A percentile compares a stretch with the other conserved stretches of the same genome.
Conservation (phyloP, 306 rosid species). For the Sicyos edulis region DNA sequence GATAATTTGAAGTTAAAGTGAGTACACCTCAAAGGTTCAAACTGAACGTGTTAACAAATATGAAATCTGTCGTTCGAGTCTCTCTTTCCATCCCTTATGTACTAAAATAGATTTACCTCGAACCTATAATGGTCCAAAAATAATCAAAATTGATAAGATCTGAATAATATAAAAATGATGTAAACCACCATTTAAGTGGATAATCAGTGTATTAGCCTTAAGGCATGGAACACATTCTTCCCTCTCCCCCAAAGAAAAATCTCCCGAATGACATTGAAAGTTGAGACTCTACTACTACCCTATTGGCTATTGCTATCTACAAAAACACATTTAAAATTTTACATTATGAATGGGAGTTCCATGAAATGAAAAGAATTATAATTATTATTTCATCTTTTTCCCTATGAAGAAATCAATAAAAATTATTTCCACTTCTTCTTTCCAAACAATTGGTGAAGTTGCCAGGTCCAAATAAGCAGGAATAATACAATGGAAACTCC, state of each 20-base stretch:
- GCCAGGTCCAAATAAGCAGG: slow-evolving; percentile 72
- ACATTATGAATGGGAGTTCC: slow-evolving; percentile 16
- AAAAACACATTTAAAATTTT: neutral
- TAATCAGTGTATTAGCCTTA: neutral
- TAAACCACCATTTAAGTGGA: slow-evolving; percentile 13
- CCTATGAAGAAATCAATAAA: slow-evolving; percentile 10
- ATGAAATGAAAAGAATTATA: neutral
- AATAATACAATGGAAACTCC: slow-evolving; percentile 48
- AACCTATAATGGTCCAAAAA: too few species aligned
- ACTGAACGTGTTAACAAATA: too few species aligned
- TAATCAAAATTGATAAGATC: neutral
- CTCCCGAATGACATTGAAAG: neutral
- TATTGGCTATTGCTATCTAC: slow-evolving; percentile 13
- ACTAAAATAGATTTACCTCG: too few species aligned
- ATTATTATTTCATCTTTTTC: neutral
- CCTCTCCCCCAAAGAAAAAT: slow-evolving; percentile 16
- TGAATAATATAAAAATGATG: neutral
- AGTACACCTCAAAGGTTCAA: too few species aligned
- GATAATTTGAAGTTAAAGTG: too few species aligned
- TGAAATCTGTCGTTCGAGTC: too few species aligned
- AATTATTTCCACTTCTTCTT: slow-evolving; percentile 69
- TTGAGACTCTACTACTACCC: neutral
- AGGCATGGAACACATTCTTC: slow-evolving; percentile 1
- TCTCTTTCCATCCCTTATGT: too few species aligned
- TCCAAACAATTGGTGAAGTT: slow-evolving; percentile 47